A percentile compares a stretch with the other conserved stretches of the same genome.
phyloP scores from a whole-genome alignment of 2,329 filamentous ascomycete species.

The Apiospora saccharicola region DNA sequence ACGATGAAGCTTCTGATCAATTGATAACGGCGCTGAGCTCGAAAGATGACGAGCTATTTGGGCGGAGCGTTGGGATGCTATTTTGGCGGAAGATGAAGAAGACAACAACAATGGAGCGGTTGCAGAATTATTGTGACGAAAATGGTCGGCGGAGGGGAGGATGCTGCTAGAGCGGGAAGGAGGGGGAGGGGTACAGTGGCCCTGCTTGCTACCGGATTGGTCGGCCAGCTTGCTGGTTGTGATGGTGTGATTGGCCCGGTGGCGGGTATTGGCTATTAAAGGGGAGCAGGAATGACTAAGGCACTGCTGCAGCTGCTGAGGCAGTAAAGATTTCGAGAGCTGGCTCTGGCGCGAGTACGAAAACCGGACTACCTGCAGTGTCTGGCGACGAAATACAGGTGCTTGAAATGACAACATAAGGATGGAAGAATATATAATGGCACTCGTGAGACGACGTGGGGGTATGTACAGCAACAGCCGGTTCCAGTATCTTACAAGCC shows the following conservation, averaged over 20 bases:
- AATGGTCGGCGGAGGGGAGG: slow-evolving; percentile 32
- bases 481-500: slow-evolving; percentile 14
- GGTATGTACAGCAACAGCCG: not conserved
- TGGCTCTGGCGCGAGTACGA: not conserved
- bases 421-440: not conserved
- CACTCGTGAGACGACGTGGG: not conserved
- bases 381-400: not conserved
- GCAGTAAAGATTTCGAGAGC: not conserved
- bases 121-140: slow-evolving; percentile 29
- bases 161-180: slow-evolving; percentile 33
- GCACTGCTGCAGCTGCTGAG: not conserved
- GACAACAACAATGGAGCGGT: slow-evolving; percentile 26
- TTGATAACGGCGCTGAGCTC: slow-evolving; percentile 42
- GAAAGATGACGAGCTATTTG: slow-evolving; percentile 65
- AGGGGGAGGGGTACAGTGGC: slow-evolving; percentile 30
- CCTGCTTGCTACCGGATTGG: slow-evolving; percentile 17
- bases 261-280: not conserved
- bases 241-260: slow-evolving; percentile 28
- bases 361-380: slow-evolving; percentile 12
- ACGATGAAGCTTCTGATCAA: slow-evolving; percentile 30
- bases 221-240: slow-evolving; percentile 14
- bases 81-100: slow-evolving; percentile 42
- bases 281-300: slow-evolving; percentile 14
- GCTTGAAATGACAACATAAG: slow-evolving; percentile 4
- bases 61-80: slow-evolving; percentile 58